These are phyloP conservation scores for Colletotrichum destructivum DNA, from an alignment of 2,329 filamentous ascomycete species.

Conservation along the genomic window DNA sequence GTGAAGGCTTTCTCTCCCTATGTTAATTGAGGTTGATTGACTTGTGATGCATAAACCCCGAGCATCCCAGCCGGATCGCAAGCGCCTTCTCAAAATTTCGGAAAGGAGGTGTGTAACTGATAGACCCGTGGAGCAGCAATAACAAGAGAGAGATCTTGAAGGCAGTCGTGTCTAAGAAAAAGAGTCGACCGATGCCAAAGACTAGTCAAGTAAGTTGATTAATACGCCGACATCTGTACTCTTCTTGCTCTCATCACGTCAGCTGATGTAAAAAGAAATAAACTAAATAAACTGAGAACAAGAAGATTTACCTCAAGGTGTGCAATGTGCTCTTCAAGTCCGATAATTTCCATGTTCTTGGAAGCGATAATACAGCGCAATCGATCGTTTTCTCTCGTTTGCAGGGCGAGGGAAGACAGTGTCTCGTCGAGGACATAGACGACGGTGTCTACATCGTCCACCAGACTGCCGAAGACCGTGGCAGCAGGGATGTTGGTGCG, in stretches of 20 bases:
- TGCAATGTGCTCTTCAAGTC: background rate
- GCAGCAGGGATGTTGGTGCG: background rate
- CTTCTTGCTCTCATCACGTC: background rate
- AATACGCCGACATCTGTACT: background rate
- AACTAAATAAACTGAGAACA: no score
- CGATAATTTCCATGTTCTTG: background rate
- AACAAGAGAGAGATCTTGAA: no score
- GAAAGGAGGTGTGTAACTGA: no score
- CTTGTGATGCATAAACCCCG: no score
- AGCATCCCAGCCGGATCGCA: no score
- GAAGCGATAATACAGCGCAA: background rate
- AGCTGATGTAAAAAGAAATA: background rate
- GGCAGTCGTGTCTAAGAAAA: no score
- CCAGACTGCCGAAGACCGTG: slow-evolving; percentile 2
- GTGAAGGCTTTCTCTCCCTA: no score
- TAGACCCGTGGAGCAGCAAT: background rate
- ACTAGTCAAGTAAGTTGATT: background rate
- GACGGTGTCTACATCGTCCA: background rate
- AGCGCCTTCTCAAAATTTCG: no score
- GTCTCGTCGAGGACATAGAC: background rate
- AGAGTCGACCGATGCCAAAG: rapidly evolving
- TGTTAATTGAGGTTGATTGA: no score
- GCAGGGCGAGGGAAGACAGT: background rate
- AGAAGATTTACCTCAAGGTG: background rate
- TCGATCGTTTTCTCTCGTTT: background rate